Evolutionary conservation across 306 rosid genomes (phyloP), one percentile per base, ranked within the genome.

Genomic region (Canavalia gladiata): DNA sequence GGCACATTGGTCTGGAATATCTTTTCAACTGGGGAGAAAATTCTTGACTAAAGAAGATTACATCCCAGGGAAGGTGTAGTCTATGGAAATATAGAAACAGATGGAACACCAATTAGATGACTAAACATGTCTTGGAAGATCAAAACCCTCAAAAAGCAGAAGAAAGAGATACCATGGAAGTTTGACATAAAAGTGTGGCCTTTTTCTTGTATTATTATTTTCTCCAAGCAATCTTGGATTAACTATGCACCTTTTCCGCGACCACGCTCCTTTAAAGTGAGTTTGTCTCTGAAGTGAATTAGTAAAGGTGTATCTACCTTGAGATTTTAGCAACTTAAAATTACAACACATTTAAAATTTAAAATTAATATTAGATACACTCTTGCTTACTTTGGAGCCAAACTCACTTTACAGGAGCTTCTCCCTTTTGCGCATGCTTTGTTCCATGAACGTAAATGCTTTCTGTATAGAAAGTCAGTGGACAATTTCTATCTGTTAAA

Each of bases 1-100:
- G 98, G 99, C 84, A 90, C 97, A 5, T 71, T 96, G 82, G 89
- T 92, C 80, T 92, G 97, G 98, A 93, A 92, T 82, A 29, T 93
- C 57, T 93, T 93, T 78, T 87, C 99, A 28, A 90, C 98, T 1
- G 98, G 98, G 45, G 97, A 95, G 88, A 93, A 88, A 87, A 5
- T 96, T 74, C 83, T 93, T 8, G 96, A 96, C 83, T 88, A 76
- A 81, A 72, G 73, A 79, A 60, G 8, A 77, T 73, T 39, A 51
- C 56, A 41, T 64, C 66, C 57, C 55, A 88, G 54, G 62, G 66
- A 50, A 68, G 57, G 75, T 51, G 79, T 47, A n/a, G 13, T 11
- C 62, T 68, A 51, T 12, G 51, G 57, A 77, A 58, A 29, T 73
- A 52, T 35, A 25, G 54, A 34, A 39, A 31, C 68, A 62, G 59